A percentile compares a stretch with the other conserved stretches of the same genome.
Conservation (phyloP, 345 rosid species). For the Xanthoceras sorbifolium region DNA sequence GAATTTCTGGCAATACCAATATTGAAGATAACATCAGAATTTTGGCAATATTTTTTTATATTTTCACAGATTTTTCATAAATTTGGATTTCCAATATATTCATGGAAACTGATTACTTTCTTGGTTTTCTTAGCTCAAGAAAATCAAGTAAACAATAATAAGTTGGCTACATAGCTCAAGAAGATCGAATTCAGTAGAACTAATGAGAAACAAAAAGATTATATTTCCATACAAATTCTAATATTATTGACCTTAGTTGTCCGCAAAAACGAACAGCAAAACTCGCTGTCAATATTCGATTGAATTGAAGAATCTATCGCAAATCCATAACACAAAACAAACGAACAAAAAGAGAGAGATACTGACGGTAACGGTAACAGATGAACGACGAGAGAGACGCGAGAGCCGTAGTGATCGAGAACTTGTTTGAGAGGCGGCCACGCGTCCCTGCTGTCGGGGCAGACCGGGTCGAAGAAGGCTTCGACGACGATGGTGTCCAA, state of each 20-base stretch:
- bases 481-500: constrained; percentile 61
- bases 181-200: neutral
- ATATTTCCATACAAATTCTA: too few species aligned
- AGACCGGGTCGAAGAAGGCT: constrained; percentile 88
- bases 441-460: constrained; percentile 81
- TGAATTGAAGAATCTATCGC: neutral
- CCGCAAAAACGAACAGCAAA: neutral
- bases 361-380: constrained; percentile 93
- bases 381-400: constrained; percentile 58
- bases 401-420: constrained; percentile 61
- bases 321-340: neutral
- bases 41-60: too few species aligned
- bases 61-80: too few species aligned
- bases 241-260: too few species aligned
- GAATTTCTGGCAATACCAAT: too few species aligned
- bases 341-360: neutral
- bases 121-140: neutral
- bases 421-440: constrained; percentile 84
- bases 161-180: neutral
- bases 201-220: neutral
- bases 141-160: too few species aligned
- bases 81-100: too few species aligned
- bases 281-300: neutral
- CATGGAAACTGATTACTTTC: neutral
- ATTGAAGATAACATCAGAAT: too few species aligned